phyloP scores from a whole-genome alignment of 2,329 filamentous ascomycete genomes.

The Aspergillus oerlinghausenensis region DNA sequence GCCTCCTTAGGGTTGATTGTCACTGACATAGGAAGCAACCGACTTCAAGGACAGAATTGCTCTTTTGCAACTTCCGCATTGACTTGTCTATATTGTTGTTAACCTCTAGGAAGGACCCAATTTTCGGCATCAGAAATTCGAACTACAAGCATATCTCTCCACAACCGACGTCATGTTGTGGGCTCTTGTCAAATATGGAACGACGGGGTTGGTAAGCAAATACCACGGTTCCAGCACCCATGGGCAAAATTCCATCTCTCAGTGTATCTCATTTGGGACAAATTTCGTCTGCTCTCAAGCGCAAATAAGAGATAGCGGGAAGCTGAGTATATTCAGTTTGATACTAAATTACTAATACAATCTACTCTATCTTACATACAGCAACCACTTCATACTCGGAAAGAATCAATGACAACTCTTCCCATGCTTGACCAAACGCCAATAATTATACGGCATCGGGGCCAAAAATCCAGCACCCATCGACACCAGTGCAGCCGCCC shows the following conservation, averaged over 20 bases:
- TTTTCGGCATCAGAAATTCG: background rate
- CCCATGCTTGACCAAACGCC: constrained; percentile 46
- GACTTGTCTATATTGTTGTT: background rate
- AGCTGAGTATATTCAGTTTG: background rate
- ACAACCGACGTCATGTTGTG: background rate
- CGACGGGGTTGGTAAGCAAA: background rate
- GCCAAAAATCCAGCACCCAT: constrained; percentile 35
- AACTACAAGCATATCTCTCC: background rate
- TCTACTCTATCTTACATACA: background rate
- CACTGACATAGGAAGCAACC: too few relatives aligned
- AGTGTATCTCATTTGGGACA: too few relatives aligned
- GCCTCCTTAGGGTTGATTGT: too few relatives aligned
- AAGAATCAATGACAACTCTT: constrained; percentile 29
- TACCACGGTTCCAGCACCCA: background rate
- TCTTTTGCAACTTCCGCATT: background rate
- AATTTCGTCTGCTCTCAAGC: too few relatives aligned
- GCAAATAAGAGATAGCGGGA: background rate
- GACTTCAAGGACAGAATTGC: too few relatives aligned
- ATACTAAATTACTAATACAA: background rate
- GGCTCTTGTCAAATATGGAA: background rate
- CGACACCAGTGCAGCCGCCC: constrained; percentile 44
- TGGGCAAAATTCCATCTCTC: background rate
- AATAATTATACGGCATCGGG: constrained; percentile 53
- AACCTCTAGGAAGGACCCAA: background rate
- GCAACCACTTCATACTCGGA: background rate